Base-by-base conservation (phyloP, 768 basidiomycete genomes). In the Podaxis carcinomalis region DNA sequence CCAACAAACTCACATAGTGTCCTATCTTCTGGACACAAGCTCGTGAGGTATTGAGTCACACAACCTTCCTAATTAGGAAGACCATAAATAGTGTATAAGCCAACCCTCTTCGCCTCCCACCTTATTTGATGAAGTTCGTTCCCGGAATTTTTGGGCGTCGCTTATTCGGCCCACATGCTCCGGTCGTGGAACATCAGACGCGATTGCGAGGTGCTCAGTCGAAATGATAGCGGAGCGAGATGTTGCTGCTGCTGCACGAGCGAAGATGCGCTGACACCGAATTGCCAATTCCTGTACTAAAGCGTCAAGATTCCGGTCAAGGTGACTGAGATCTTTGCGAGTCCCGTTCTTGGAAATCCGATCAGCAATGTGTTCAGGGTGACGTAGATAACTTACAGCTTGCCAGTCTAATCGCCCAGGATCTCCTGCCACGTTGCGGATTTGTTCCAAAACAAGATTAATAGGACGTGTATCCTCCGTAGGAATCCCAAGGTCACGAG, bases 261-360 rank as follows among this genome's bases (percentile, higher is more conserved):
- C 74, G 73, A 92, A 91, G 59, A 89, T 73, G 68, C 73, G 74
- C 62, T 84, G 82, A 74, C 89, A 89, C 63, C 79, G 76, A 65
- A 67, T 71, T 50, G 85, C 85, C 66, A 90, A 73, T 69, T 87
- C 85, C 66, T 83, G 80, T 52, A 86, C 72, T 65, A 92, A 77
- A 28, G 78, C 80, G 64, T 86, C 83, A 67, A 92, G 75, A 74
- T 90, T 91, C 71, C 83, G 82, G 73, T 88, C 84, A 63, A 89
- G 68, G 73, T 81, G 76, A 60, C 78, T 79, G 62, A 85, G 69
- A 68, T 88, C 80, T 56, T 76, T 80, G 52, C 77, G 77, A 58
- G 72, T 69, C 57, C 78, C 72, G 64, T 75, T 76, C 83, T 88
- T 44, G 28, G 58, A 37, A 52, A 51, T 37, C 54, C 62, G 65